Base-by-base conservation (phyloP, 192 early-diverging fungal genomes). In the Podila epigama region DNA sequence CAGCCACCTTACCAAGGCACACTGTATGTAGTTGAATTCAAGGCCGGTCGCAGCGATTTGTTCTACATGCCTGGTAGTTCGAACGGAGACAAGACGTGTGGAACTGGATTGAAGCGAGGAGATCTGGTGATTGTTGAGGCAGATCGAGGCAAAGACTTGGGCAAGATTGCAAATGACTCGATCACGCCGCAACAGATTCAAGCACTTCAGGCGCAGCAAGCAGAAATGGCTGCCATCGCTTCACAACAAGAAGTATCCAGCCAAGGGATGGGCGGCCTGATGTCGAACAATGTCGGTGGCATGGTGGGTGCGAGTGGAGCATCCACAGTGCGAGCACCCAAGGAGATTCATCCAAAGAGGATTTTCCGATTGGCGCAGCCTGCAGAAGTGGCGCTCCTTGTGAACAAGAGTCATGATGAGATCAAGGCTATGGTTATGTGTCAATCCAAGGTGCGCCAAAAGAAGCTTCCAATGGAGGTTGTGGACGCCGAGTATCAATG, bases 401-500 rank as follows among this genome's bases (percentile, higher is more conserved):
- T 88, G 9, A 72, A 78, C 69, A 98, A 99, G 85, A 86, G 86
- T 44, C 86, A 93, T 66, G 97, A 99, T 68, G 97, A 99, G 78
- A 87, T 91, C 27, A 95, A 93, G 67, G 93, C 97, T 3, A 87
- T 95, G 81, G 83, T 83, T 31, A 85, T 96, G 31, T 98, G 96
- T 71, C 95, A 96, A 71, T 83, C 84, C 35, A 98, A 97, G 77
- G 96, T 95, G 53, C 83, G 91, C 58, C 91, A 94, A 65, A 93
- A 92, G 82, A 91, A 91, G 67, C 85, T 99, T 54, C 92, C 96
- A 20, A 99, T 99, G 97, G 89, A 93, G 67, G 92, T 99, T 22
- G 93, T 96, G 1, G 94, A 98, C 69, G 97, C 97, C 15, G 97
- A 99, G 85, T 99, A 95, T 69, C 97, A 99, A 83, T 99, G 96